These are phyloP conservation scores for Neocatenulostroma microsporum DNA, from an alignment of 2,329 filamentous ascomycete species.

Conservation along the genomic window DNA sequence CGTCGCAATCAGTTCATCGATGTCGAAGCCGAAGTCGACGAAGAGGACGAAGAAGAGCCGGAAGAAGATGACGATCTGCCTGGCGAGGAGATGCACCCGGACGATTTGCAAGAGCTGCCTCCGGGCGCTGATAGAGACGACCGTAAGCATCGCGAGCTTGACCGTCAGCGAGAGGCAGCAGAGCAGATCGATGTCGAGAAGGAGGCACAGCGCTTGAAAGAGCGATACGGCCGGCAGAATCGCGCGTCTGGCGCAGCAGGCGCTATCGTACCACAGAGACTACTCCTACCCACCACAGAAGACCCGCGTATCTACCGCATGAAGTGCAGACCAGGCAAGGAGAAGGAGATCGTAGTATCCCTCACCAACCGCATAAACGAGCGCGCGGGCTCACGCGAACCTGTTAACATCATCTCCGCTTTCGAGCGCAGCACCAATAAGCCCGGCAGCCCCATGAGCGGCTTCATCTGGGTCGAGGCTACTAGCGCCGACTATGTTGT, in stretches of 20 bases:
- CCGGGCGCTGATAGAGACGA: constrained; percentile 78
- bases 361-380: constrained; percentile 88
- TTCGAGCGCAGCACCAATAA: constrained; percentile 88
- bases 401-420: constrained; percentile 75
- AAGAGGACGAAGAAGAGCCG: constrained; percentile 76
- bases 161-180: constrained; percentile 81
- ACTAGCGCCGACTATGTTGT: constrained; percentile 79
- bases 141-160: constrained; percentile 84
- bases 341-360: constrained; percentile 78
- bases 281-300: constrained; percentile 85
- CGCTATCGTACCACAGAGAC: constrained; percentile 70
- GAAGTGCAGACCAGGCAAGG: constrained; percentile 89
- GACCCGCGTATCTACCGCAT: constrained; percentile 96
- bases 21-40: constrained; percentile 96
- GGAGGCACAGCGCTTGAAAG: constrained; percentile 75
- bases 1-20: constrained; percentile 84
- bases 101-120: constrained; percentile 71
- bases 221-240: constrained; percentile 72
- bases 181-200: constrained; percentile 88
- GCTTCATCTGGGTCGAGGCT: constrained; percentile 92
- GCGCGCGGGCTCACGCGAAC: constrained; percentile 65
- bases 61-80: constrained; percentile 86
- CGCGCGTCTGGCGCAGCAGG: constrained; percentile 61
- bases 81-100: constrained; percentile 78
- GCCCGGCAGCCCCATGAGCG: constrained; percentile 61